Conservation (phyloP, 345 rosid genomes). For the Camelina sativa region DNA sequence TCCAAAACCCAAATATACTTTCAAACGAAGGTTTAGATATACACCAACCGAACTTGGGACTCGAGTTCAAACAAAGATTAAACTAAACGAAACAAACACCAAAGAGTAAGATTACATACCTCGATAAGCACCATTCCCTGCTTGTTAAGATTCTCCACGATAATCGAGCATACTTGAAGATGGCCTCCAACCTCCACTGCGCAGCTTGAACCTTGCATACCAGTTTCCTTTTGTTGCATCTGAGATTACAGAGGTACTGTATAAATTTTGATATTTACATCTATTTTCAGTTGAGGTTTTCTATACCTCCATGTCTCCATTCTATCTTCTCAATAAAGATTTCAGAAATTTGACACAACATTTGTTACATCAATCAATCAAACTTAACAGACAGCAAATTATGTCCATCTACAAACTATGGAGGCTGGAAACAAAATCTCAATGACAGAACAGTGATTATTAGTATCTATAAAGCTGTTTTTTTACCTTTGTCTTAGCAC, state of each 20-base stretch:
- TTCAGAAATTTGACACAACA: neutral
- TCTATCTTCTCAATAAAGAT: neutral
- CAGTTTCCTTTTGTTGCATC: conserved; percentile 68
- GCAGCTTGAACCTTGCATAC: conserved; percentile 53
- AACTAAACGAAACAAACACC: neutral
- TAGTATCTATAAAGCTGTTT: neutral
- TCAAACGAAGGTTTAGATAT: conserved; percentile 8
- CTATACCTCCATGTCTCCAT: neutral
- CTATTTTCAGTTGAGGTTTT: neutral
- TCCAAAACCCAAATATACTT: conserved; percentile 37
- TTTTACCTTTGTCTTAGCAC: conserved; percentile 69
- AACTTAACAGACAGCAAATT: neutral
- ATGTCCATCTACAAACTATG: neutral
- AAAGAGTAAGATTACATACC: conserved; percentile 48
- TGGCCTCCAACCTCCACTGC: conserved; percentile 94
- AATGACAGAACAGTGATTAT: neutral
- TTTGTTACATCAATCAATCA: conserved; percentile 10
- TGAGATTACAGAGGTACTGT: conserved; percentile 43
- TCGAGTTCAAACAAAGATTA: neutral
- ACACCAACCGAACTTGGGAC: conserved; percentile 13
- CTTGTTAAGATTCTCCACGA: conserved; percentile 88
- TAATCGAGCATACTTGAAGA: conserved; percentile 83
- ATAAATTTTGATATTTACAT: neutral
- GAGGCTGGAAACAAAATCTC: neutral
- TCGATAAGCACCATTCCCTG: conserved; percentile 88